Evolutionary conservation across 1,284 basidiomycete genomes (phyloP), one percentile per base, ranked within the genome.

Genomic region (Ganoderma multipileum): DNA sequence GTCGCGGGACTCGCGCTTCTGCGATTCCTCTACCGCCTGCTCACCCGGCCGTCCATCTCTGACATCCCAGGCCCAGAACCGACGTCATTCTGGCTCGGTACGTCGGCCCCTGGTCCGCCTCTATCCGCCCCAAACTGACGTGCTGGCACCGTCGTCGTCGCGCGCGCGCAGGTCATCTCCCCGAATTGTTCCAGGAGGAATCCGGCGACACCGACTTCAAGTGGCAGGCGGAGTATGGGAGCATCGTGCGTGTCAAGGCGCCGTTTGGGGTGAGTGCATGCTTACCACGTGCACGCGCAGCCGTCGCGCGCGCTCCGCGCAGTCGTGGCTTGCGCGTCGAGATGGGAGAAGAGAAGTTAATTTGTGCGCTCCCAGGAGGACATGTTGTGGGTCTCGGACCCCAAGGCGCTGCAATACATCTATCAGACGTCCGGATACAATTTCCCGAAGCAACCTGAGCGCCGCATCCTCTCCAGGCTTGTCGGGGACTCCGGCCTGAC

Each of bases 201-300:
- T 85, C 81, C 11, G 86, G 83, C 3, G 80, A 80, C 20, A 82
- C 82, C 14, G 87, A 89, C 69, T 85, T 87, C 74, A 84, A 82
- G 73, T 87, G 85, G 78, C 83, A 85, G 71, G 76, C 75, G 33
- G 73, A 78, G 63, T 88, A 81, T 69, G 86, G 86, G 1, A 83
- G 84, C 67, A 78, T 88, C 11, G 82, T 84, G 60, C 84, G 83
- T 58, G 74, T 88, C 58, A 85, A 86, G 73, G 86, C 84, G 5
- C 79, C 84, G n/a, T 82, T 87, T 67, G 84, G 86, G 50, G 86
- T 87, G 60, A 65, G 81, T 68, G n/a, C 57, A 26, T 33, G 14
- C 12, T 14, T 23, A 23, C 23, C 36, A 14, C 9, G 30, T 6
- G 30, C 12, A 14, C 6, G 28, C 52, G 23, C 52, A 26, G 11